A percentile compares a stretch with the other conserved stretches of the same genome.
phyloP scores from a whole-genome alignment of 352 stramenopile species.

The Salisapilia sapeloensis region DNA sequence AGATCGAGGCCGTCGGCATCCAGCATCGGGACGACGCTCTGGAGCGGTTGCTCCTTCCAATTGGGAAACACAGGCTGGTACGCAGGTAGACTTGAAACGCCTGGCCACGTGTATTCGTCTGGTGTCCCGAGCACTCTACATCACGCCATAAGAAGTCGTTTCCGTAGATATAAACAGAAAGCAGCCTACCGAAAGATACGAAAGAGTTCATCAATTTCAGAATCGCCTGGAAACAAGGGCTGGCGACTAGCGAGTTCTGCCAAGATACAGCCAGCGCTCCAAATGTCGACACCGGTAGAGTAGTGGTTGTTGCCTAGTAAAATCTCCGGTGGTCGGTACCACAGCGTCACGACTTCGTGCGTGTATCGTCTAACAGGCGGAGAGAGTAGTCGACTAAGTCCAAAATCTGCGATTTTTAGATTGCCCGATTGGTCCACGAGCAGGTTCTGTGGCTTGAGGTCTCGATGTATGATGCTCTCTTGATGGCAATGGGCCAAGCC shows the following conservation, averaged over 20 bases:
- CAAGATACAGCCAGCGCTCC: constrained; percentile 89
- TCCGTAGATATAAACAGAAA: constrained; percentile 5
- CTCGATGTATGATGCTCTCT: constrained; percentile 92
- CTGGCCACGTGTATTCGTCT: constrained; percentile 91
- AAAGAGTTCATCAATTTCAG: constrained; percentile 98
- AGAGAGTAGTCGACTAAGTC: constrained; percentile 78
- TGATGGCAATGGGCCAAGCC: constrained; percentile 91
- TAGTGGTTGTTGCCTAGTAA: constrained; percentile 89
- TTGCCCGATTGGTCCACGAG: constrained; percentile 77
- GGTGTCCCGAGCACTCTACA: constrained; percentile 90
- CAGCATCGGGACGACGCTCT: constrained; percentile 75
- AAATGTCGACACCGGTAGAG: constrained; percentile 86
- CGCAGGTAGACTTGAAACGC: constrained; percentile 92
- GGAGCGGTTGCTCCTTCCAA: constrained; percentile 86
- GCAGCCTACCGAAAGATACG: constrained; percentile 89
- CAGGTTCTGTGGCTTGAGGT: constrained; percentile 97
- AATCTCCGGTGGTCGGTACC: constrained; percentile 92
- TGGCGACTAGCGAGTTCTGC: constrained; percentile 88
- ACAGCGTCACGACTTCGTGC: constrained; percentile 91
- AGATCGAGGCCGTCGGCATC: constrained; percentile 68
- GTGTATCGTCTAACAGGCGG: constrained; percentile 84
- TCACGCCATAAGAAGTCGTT: constrained; percentile 1
- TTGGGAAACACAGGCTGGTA: constrained; percentile 97
- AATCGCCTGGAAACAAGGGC: constrained; percentile 86
- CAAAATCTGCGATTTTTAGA: constrained; percentile 89